Evolutionary conservation across 2,329 filamentous ascomycete genomes (phyloP).

Genomic region (Penicillium occitanis): DNA sequence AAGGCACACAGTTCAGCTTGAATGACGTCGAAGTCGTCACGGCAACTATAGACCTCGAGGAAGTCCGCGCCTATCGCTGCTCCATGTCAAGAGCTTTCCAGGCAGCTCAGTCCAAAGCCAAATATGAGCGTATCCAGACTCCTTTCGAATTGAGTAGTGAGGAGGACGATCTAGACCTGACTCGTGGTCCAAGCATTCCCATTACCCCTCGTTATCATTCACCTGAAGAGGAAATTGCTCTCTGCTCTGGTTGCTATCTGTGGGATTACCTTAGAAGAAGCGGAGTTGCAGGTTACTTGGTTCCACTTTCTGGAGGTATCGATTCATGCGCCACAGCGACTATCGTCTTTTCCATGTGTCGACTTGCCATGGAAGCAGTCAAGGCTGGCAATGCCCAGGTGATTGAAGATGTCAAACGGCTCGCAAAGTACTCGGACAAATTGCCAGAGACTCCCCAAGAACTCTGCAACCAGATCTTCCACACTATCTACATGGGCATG

Average conservation of each 20-base stretch:
- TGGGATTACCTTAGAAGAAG: constrained; percentile 37
- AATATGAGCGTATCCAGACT: constrained; percentile 34
- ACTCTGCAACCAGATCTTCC: constrained; percentile 57
- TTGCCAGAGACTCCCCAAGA: constrained; percentile 58
- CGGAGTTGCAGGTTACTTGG: constrained; percentile 31
- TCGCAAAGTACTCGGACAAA: constrained; percentile 43
- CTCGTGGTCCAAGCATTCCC: constrained; percentile 22
- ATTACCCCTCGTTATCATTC: constrained; percentile 25
- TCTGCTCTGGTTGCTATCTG: constrained; percentile 28
- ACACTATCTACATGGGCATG: constrained; percentile 69
- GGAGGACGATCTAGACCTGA: constrained; percentile 23
- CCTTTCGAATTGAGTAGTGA: constrained; percentile 29
- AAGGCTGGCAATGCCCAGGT: constrained; percentile 29
- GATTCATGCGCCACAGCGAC: constrained; percentile 34
- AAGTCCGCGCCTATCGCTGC: constrained; percentile 54
- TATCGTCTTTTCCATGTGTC: constrained; percentile 38
- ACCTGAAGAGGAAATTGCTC: constrained; percentile 32
- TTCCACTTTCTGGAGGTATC: constrained; percentile 36
- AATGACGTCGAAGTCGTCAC: constrained; percentile 62
- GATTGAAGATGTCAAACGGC: constrained; percentile 30
- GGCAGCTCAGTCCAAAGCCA: constrained; percentile 25
- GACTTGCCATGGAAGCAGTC: constrained; percentile 30
- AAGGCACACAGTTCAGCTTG: constrained; percentile 30
- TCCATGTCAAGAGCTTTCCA: constrained; percentile 32
- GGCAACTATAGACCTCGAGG: constrained; percentile 66